Percentiles rank a stretch among this genome's conserved stretches.
Conservation (phyloP, 148 eudicot genomes). For the Amaranthus palmeri region DNA sequence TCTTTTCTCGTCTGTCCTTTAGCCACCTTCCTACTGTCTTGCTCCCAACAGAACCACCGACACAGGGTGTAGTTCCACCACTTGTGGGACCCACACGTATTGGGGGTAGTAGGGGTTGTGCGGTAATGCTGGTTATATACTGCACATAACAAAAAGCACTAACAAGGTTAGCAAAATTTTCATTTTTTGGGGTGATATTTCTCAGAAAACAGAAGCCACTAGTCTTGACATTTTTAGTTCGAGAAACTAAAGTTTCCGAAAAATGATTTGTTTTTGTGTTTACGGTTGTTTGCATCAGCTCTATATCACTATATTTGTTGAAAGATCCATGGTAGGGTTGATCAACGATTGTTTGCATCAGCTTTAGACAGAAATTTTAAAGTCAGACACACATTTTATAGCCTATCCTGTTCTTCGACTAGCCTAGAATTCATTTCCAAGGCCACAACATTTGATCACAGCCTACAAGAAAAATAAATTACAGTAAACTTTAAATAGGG, state of each 20-base stretch:
- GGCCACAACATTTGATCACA: no score
- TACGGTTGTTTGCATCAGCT: no score
- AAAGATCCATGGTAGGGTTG: not conserved
- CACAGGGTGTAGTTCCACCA: conserved; percentile 26
- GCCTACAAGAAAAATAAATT: no score
- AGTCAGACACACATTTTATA: no score
- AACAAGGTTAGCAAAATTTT: not conserved
- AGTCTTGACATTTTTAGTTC: not conserved
- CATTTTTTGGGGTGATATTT: not conserved
- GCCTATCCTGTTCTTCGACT: no score
- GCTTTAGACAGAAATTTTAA: no score
- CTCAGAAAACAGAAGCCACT: no score
- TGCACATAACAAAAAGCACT: conserved; percentile 24
- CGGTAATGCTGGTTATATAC: conserved; percentile 59
- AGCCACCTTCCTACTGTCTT: conserved; percentile 92
- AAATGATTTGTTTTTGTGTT: no score
- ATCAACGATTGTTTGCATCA: no score
- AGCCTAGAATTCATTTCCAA: no score
- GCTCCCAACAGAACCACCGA: conserved; percentile 38
- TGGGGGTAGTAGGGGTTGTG: conserved; percentile 53
- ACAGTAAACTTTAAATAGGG: no score
- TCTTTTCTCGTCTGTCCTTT: conserved; percentile 81
- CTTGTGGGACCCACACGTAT: conserved; percentile 35
- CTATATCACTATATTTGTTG: no score
- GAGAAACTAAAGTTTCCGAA: not conserved